Evolutionary conservation across 306 rosid genomes (phyloP), one percentile per base, ranked within the genome.

Genomic region (Crotalaria pallida): DNA sequence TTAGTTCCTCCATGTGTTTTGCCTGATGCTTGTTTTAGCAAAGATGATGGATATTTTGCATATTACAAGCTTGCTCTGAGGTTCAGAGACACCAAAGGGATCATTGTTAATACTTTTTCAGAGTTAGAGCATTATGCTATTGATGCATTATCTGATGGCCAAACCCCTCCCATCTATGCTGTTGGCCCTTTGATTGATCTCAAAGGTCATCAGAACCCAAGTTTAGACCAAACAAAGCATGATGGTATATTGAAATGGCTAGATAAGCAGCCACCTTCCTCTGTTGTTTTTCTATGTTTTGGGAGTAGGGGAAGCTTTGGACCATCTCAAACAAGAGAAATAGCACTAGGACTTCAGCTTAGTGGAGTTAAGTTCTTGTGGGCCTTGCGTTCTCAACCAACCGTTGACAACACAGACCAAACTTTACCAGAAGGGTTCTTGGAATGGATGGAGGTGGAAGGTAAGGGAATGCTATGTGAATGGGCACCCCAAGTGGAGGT

Each of bases 401-500:
- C 50, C 6, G 64, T 17, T 7, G 81, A 71, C 58, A 44, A 27
- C 17, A 65, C 47, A 18, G 72, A 58, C 18, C 65, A 2, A 22
- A 41, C 24, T 24, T 74, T 86, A 53, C 84, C 92, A 9, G 88
- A 84, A 65, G 89, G 92, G 52, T 88, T 84, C 79, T 77, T 83
- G 41, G 89, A 88, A 34, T 74, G 88, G 72, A 83, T 69, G 13
- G 58, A 58, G 17, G 85, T 69, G 13, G 58, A 58, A 22, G 88
- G 74, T 33, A 84, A 16, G 60, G 96, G 96, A 47, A 55, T 80
- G 77, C 3, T 84, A 11, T 86, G 88, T 55, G 88, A 65, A 36
- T 86, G 92, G 96, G 87, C 83, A 1, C 92, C 88, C 0, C 92
- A 86, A 38, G 77, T 81, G 72, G 89, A 84, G 65, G 69, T 84